Percentiles rank a stretch among this genome's conserved stretches.
Evolutionary conservation across 345 rosid species (phyloP).

Genomic region (Eucalyptus marginata): DNA sequence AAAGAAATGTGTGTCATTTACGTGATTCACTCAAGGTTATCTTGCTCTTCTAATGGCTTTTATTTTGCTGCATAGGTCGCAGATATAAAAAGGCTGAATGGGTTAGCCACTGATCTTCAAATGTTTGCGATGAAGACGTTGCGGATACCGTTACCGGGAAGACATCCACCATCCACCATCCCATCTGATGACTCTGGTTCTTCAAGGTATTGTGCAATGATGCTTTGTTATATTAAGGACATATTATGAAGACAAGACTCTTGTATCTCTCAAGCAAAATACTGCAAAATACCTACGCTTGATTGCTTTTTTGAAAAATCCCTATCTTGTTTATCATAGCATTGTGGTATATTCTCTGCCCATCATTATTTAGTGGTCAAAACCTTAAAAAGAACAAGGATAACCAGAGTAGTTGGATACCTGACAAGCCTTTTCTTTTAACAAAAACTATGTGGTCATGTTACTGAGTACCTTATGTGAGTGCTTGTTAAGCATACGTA

Average conservation of each 20-base stretch:
- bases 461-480: neutral
- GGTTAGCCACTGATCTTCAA: conserved; percentile 66
- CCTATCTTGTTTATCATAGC: neutral
- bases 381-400: neutral
- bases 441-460: neutral
- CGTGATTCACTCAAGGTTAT: neutral
- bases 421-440: neutral
- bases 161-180: conserved; percentile 43
- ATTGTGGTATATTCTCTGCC: neutral
- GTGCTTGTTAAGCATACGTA: neutral
- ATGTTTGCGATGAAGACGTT: conserved; percentile 55
- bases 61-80: conserved; percentile 28
- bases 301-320: neutral
- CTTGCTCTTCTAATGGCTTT: neutral
- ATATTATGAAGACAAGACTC: neutral
- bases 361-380: neutral
- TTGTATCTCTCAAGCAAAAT: neutral
- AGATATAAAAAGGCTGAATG: conserved; percentile 47
- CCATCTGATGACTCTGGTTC: conserved; percentile 13
- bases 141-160: conserved; percentile 51
- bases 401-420: neutral
- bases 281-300: neutral
- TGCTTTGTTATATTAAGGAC: neutral
- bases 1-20: neutral
- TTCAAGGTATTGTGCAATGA: conserved; percentile 5